Conservation (phyloP, 768 basidiomycete genomes). For the Lactifluus rugatus region DNA sequence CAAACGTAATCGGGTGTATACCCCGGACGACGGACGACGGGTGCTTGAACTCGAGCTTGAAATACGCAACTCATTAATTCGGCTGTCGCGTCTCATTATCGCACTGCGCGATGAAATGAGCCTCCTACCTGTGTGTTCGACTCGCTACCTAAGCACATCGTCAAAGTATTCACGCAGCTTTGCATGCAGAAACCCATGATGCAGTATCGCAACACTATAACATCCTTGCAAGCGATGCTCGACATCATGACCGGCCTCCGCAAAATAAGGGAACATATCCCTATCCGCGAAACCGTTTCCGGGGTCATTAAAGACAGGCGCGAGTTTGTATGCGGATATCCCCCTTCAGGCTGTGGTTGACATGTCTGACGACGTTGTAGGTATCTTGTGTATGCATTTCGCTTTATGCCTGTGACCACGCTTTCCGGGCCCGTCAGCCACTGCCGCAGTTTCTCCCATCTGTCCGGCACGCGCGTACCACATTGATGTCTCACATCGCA, state of each 20-base stretch:
- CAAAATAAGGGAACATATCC: conserved; percentile 40
- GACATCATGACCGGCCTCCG: conserved; percentile 38
- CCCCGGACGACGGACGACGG: conserved; percentile 27
- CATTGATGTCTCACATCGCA: conserved; percentile 29
- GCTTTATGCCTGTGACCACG: conserved; percentile 41
- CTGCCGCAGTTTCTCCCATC: conserved; percentile 44
- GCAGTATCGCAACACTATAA: conserved; percentile 32
- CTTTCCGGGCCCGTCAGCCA: conserved; percentile 36
- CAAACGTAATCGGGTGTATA: conserved; percentile 25
- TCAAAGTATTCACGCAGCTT: neutral
- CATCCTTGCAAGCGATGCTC: conserved; percentile 32
- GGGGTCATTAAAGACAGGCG: conserved; percentile 32
- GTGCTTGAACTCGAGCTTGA: conserved; percentile 33
- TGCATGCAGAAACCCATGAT: conserved; percentile 36
- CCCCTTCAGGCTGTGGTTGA: neutral
- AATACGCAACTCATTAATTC: conserved; percentile 33
- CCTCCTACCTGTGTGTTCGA: conserved; percentile 34
- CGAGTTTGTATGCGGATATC: conserved; percentile 29
- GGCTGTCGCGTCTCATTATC: conserved; percentile 30
- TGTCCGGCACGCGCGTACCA: conserved; percentile 31
- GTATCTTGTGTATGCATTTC: conserved; percentile 39
- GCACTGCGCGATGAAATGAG: conserved; percentile 41
- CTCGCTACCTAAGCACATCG: neutral
- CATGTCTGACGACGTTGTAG: conserved; percentile 17
- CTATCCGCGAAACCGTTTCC: conserved; percentile 34